A percentile compares a stretch with the other conserved stretches of the same genome.
Evolutionary conservation across 2,329 filamentous ascomycete genomes (phyloP).

Genomic region (Cercospora citrullina): DNA sequence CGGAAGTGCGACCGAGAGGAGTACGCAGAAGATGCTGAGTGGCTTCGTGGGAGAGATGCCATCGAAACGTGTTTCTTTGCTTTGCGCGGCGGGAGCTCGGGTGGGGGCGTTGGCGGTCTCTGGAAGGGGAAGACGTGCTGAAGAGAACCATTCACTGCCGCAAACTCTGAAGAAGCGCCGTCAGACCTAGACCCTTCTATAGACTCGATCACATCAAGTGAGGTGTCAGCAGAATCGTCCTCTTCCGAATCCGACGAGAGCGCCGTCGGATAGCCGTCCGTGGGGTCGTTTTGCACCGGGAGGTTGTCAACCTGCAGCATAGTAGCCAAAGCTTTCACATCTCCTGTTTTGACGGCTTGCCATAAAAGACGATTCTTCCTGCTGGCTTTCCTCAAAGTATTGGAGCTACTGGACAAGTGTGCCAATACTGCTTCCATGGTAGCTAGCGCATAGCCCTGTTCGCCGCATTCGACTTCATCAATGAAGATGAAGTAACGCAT

Average conservation of each 20-base stretch:
- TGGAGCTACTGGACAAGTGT: slow-evolving; percentile 81
- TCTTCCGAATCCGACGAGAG: slow-evolving; percentile 27
- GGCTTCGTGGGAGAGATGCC: slow-evolving; percentile 71
- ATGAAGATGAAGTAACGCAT: slow-evolving; percentile 98
- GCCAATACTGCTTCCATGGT: slow-evolving; percentile 92
- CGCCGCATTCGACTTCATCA: slow-evolving; percentile 93
- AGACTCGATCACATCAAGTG: neutral
- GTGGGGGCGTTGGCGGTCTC: slow-evolving; percentile 54
- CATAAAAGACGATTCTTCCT: slow-evolving; percentile 82
- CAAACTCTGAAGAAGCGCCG: slow-evolving; percentile 31
- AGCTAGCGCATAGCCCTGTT: slow-evolving; percentile 93
- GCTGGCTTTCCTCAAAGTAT: slow-evolving; percentile 78
- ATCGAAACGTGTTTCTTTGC: slow-evolving; percentile 78
- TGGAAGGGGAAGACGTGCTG: slow-evolving; percentile 93
- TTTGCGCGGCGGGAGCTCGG: slow-evolving; percentile 52
- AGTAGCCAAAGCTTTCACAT: slow-evolving; percentile 70
- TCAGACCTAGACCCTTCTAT: neutral
- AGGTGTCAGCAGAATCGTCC: slow-evolving; percentile 19
- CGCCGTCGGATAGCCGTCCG: slow-evolving; percentile 25
- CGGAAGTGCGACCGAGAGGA: slow-evolving; percentile 71
- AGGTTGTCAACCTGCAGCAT: slow-evolving; percentile 68
- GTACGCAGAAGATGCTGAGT: slow-evolving; percentile 81
- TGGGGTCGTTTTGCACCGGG: slow-evolving; percentile 18
- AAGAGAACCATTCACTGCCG: slow-evolving; percentile 51
- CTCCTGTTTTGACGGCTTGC: slow-evolving; percentile 79